Evolutionary conservation across 1,139 yeast species (phyloP).

Genomic region (Zygosaccharomyces pseudobailii): DNA sequence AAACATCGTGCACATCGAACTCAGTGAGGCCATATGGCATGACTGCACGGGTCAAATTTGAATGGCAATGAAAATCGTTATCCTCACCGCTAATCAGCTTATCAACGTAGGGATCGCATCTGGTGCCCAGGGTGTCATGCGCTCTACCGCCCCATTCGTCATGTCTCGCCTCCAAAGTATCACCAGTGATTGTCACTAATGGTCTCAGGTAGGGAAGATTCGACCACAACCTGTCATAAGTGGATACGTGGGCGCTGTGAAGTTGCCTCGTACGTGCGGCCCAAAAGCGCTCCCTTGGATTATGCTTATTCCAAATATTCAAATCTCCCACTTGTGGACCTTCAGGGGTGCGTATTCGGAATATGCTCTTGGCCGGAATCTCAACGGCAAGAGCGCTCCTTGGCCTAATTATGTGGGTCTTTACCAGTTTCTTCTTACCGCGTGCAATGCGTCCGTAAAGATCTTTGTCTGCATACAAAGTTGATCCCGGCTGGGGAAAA

Average conservation of each 20-base stretch:
- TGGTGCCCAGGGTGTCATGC: conserved; percentile 62
- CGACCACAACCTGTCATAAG: conserved; percentile 61
- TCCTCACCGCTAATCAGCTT: conserved; percentile 59
- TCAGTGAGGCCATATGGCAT: conserved; percentile 58
- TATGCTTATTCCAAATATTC: conserved; percentile 57
- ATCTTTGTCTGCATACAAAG: conserved; percentile 39
- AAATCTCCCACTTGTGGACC: conserved; percentile 71
- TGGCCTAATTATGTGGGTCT: conserved; percentile 26
- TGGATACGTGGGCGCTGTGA: conserved; percentile 62
- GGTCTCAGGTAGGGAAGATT: conserved; percentile 60
- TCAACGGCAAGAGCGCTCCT: conserved; percentile 48
- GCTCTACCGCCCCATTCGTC: conserved; percentile 65
- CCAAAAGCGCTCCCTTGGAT: conserved; percentile 64
- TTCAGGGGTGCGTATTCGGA: conserved; percentile 58
- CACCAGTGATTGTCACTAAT: conserved; percentile 57
- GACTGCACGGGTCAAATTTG: conserved; percentile 56
- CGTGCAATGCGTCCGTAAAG: conserved; percentile 37
- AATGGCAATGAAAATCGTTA: conserved; percentile 63
- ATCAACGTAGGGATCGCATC: conserved; percentile 68
- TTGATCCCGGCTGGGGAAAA: conserved; percentile 49
- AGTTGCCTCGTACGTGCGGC: conserved; percentile 65
- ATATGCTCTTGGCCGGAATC: conserved; percentile 54
- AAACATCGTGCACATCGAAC: conserved; percentile 63
- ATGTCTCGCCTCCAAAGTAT: conserved; percentile 51
- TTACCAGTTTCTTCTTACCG: conserved; percentile 25